Base-by-base conservation (phyloP, 306 rosid genomes). In the Macrotyloma uniflorum region DNA sequence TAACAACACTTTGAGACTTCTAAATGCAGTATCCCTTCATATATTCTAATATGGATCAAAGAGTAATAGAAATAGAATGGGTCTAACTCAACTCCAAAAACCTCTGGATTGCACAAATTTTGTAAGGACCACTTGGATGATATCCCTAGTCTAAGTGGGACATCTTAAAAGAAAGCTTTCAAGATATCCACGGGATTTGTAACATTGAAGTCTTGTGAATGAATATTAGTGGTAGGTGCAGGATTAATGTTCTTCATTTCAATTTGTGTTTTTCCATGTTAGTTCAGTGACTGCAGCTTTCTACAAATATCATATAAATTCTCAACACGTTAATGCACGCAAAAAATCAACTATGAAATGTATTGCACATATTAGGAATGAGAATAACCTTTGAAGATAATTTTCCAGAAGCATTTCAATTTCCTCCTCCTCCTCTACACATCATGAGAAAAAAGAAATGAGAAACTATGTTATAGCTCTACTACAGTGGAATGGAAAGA, bases 321-420 rank as follows among this genome's bases (percentile, higher is more conserved):
- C 76, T 70, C 67, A 70, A 67, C 5, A 7, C 32, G 18, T 13
- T 57, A 54, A 19, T 8, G 4, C 11, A 23, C 22, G 59, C 36
- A 73, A 59, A 63, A 32, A 35, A 68, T 15, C 35, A 30, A 80
- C 72, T 40, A 58, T 72, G 55, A 82, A 67, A 82, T 28, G 38
- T 8, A 65, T 42, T 79, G 70, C 67, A 10, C 66, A 51, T 10
- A 45, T 79, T 76, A 65, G 46, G 83, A 83, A 42, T 43, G 67
- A 83, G 67, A 83, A 58, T 79, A 83, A 96, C 99, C 99, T 91
- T 90, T 90, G 98, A 43, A 96, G 98, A 86, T 90, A 96, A 89
- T 93, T 96, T 90, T 96, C 99, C 88, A 96, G 83, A 73, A 96
- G 98, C 99, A 96, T 96, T 86, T 96, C 99, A 55, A 96, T 93